Evolutionary conservation across 225 moss, liverwort and hornwort species (phyloP), one percentile per base, ranked within the genome.

Genomic region (Sphagnum contortum): DNA sequence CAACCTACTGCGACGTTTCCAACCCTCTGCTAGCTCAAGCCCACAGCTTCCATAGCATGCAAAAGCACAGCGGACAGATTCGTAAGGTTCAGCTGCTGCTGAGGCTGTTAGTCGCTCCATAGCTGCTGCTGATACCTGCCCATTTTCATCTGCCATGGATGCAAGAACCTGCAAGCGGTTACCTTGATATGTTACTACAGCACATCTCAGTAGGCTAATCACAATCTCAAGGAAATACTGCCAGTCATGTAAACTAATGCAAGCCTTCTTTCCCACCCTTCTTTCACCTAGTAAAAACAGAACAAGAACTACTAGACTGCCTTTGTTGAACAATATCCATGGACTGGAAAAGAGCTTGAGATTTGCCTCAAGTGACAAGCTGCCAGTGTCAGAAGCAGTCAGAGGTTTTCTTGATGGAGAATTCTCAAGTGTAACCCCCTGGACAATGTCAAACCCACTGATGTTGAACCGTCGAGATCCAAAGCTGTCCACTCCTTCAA

Each of bases 51-150:
- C 96, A 64, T 89, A 93, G 68, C 88, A 93, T 50, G 84, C 92
- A 81, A 93, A 98, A 50, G 96, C 96, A 85, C 96, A 88, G 49
- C 96, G 85, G 54, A 98, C 96, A 74, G 96, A 83, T 29, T 98
- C 96, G 70, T 90, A 98, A 47, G 96, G 96, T 68, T 98, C 96
- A 68, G 93, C 93, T 64, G 90, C 92, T 68, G 89, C 84, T 61
- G 96, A 98, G 51, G 96, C 96, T 69, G 96, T 84, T 9, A 98
- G 90, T 52, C 96, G 96, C 73, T 89, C 96, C 96, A 98, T 98
- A 44, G 96, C 96, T 82, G 81, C 72, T 69, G 90, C 83, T 48
- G 96, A 93, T 59, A 98, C 86, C 64, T 98, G 92, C 46, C 96
- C 96, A 74, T 92, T 98, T 59, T 93, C 87, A 78, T 98, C 96